phyloP scores from a whole-genome alignment of 768 basidiomycete genomes.

The Leccinum uliginosum region DNA sequence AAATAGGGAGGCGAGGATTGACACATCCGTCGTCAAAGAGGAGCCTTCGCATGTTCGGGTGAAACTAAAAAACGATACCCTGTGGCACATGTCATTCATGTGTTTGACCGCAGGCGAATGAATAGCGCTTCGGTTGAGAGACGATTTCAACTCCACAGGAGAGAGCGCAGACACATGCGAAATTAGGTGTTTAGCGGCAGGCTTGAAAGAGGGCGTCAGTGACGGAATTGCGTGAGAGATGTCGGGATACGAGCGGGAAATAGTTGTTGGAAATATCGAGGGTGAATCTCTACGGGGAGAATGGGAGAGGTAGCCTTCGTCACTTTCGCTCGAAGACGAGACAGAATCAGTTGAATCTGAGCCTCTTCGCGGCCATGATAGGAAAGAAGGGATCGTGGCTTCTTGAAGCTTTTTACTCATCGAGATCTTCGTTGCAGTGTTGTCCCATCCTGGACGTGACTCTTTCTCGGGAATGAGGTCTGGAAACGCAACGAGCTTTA shows the following conservation, averaged over 20 bases:
- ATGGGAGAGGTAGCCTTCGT: slow-evolving; percentile 56
- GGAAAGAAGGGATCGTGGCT: slow-evolving; percentile 18
- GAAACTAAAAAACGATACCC: slow-evolving; percentile 77
- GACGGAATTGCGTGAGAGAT: slow-evolving; percentile 30
- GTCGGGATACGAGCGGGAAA: slow-evolving; percentile 44
- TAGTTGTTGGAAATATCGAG: slow-evolving; percentile 29
- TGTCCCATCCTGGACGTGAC: slow-evolving; percentile 3
- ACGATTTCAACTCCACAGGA: slow-evolving; percentile 17
- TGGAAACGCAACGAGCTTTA: slow-evolving; percentile 74
- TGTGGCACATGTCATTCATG: slow-evolving; percentile 4
- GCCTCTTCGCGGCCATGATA: slow-evolving; percentile 19
- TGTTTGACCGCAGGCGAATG: slow-evolving; percentile 15
- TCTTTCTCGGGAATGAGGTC: slow-evolving; percentile 51
- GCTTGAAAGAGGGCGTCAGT: slow-evolving; percentile 31
- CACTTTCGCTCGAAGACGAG: slow-evolving; percentile 35
- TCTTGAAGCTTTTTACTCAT: slow-evolving; percentile 7
- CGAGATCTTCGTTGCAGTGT: slow-evolving; percentile 4
- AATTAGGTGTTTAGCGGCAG: slow-evolving; percentile 36
- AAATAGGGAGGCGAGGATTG: slow-evolving; percentile 64
- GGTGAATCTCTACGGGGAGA: slow-evolving; percentile 42
- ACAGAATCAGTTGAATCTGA: slow-evolving; percentile 24
- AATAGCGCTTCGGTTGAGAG: slow-evolving; percentile 7
- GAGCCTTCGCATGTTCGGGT: slow-evolving; percentile 75
- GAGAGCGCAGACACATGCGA: slow-evolving; percentile 32
- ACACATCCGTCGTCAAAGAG: slow-evolving; percentile 68